Base-by-base conservation (phyloP, 257 asterid genomes). In the Rehmannia glutinosa region DNA sequence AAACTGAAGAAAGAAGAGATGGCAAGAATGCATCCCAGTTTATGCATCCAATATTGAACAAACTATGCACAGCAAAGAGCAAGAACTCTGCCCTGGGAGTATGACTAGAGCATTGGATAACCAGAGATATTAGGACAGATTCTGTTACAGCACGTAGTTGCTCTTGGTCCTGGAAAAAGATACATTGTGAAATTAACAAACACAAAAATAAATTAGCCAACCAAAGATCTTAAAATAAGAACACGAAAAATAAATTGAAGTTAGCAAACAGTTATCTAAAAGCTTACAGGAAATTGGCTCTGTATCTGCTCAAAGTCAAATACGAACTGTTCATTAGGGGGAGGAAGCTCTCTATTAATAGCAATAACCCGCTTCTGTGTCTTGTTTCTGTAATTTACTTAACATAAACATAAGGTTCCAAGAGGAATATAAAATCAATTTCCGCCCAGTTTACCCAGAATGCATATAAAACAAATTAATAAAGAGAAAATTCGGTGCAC, bases 21-120 rank as follows among this genome's bases (percentile, higher is more conserved):
- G 97, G 96, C 83, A 93, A 74, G 81, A 93, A 88, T 1, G 95
- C 75, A 76, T 91, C 99, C 99, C 99, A 93, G 66, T 93, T 84
- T 82, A 90, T 85, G 81, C 59, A 84, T 38, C 85, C 88, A 70
- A 87, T 84, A 67, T 75, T 77, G 74, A 86, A 90, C 78, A 93
- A 80, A 76, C 87, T 79, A 64, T 86, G 90, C 68, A 93, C 60
- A 58, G 96, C 96, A 76, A 88, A 93, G 73, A 86, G 96, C 77
- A 93, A 80, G 75, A 93, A 93, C 75, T 90, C 92, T 59, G 99
- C 97, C 75, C 95, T 79, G 13, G 97, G 99, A 58, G 95, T 91
- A 77, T 93, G 97, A 77, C 81, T 80, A 74, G 93, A 88, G 75
- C 96, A 93, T 75, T 88, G 91, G 74, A 86, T 78, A 74, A 90